Percentiles rank a stretch among this genome's conserved stretches.
phyloP scores from a whole-genome alignment of 2,329 filamentous ascomycete genomes.

The Paramyrothecium roridum region DNA sequence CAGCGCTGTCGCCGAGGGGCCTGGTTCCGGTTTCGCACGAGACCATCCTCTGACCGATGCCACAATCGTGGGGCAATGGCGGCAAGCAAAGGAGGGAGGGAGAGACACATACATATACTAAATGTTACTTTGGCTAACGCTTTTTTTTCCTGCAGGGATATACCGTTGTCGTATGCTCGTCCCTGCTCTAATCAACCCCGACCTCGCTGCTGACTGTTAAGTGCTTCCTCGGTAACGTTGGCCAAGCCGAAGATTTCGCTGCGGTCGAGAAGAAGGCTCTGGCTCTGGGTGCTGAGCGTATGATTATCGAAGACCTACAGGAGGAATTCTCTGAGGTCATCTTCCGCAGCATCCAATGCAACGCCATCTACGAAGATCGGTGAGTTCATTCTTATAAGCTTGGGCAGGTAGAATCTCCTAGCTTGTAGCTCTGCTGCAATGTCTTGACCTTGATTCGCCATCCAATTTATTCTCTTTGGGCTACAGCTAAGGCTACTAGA shows the following conservation, averaged over 20 bases:
- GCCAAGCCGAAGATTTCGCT: slow-evolving; percentile 69
- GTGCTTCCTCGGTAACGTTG: slow-evolving; percentile 64
- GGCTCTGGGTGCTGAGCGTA: slow-evolving; percentile 27
- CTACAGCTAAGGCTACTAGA: too few species aligned
- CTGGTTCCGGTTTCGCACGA: neutral
- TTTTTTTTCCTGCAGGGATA: slow-evolving; percentile 11
- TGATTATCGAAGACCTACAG: slow-evolving; percentile 60
- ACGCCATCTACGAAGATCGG: slow-evolving; percentile 60
- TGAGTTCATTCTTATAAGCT: too few species aligned
- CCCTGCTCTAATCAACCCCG: too few species aligned
- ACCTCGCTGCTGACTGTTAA: too few species aligned
- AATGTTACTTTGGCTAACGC: neutral
- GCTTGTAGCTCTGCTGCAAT: too few species aligned
- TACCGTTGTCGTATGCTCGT: slow-evolving; percentile 16
- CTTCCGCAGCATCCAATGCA: slow-evolving; percentile 67
- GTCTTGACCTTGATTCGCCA: too few species aligned
- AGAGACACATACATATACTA: neutral
- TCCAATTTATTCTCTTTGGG: too few species aligned
- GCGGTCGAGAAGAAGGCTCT: slow-evolving; percentile 66
- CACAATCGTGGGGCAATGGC: too few species aligned
- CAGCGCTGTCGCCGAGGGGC: neutral
- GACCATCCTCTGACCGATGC: too few species aligned
- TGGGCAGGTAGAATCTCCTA: too few species aligned
- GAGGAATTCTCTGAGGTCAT: slow-evolving; percentile 73
- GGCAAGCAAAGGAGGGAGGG: neutral